phyloP scores from a whole-genome alignment of 768 basidiomycete species.

The Tricholoma sp. region DNA sequence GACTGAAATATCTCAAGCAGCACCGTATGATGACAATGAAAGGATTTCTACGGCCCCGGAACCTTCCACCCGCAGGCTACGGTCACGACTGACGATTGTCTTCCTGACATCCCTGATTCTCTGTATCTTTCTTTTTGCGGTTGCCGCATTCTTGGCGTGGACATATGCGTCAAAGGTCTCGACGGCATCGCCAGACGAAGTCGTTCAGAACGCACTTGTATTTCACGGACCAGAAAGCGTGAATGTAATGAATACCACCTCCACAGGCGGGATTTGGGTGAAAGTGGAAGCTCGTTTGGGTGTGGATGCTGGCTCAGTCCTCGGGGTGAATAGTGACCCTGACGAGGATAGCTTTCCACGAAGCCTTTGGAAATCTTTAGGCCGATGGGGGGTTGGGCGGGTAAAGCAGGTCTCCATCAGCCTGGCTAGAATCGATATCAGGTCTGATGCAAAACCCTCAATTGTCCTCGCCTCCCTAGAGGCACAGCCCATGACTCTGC shows the following conservation, averaged over 20 bases:
- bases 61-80: conserved; percentile 25
- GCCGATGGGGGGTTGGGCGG: conserved; percentile 58
- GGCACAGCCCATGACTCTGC: conserved; percentile 46
- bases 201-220: conserved; percentile 50
- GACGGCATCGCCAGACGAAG: conserved; percentile 48
- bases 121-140: conserved; percentile 39
- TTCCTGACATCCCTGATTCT: conserved; percentile 55
- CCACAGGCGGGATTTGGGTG: conserved; percentile 55
- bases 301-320: conserved; percentile 58
- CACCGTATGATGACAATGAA: conserved; percentile 24
- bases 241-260: conserved; percentile 57
- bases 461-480: conserved; percentile 43
- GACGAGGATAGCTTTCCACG: conserved; percentile 39
- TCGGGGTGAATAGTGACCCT: conserved; percentile 46
- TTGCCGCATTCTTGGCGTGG: conserved; percentile 52
- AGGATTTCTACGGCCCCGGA: conserved; percentile 15
- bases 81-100: conserved; percentile 37
- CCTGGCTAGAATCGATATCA: conserved; percentile 45
- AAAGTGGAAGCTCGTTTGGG: conserved; percentile 54
- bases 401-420: conserved; percentile 55
- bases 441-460: conserved; percentile 35
- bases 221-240: conserved; percentile 58
- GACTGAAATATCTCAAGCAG: conserved; percentile 5
- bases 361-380: conserved; percentile 60
- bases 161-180: conserved; percentile 59